A percentile compares a stretch with the other conserved stretches of the same genome.
Evolutionary conservation across 768 basidiomycete genomes (phyloP).

Genomic region (Lentinula edodes): DNA sequence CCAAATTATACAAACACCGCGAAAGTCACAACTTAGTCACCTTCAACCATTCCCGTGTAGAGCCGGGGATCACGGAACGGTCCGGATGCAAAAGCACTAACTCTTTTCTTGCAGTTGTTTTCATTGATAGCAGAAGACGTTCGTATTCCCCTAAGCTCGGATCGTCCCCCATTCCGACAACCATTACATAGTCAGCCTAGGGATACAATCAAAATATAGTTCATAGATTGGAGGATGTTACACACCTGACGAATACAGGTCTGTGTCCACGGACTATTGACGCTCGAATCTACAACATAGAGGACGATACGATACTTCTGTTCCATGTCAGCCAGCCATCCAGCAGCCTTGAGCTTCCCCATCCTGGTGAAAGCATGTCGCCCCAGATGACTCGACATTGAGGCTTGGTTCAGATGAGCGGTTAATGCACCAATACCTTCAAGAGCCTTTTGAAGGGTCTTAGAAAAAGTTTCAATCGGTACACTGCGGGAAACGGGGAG

Average conservation of each 20-base stretch:
- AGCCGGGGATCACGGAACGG: constrained; percentile 81
- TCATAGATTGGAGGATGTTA: background rate
- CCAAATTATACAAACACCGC: background rate
- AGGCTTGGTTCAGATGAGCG: constrained; percentile 89
- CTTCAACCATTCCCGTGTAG: constrained; percentile 94
- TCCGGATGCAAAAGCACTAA: constrained; percentile 91
- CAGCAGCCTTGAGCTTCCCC: constrained; percentile 92
- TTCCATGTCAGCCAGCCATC: constrained; percentile 95
- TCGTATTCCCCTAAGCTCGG: constrained; percentile 92
- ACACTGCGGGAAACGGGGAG: constrained; percentile 83
- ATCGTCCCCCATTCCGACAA: constrained; percentile 92
- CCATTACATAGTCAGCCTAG: constrained; percentile 89
- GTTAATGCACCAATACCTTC: constrained; percentile 94
- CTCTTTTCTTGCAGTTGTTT: constrained; percentile 98
- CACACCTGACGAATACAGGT: constrained; percentile 91
- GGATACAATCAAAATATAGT: background rate
- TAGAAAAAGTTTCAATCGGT: constrained; percentile 85
- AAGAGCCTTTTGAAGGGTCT: constrained; percentile 80
- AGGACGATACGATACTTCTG: constrained; percentile 90
- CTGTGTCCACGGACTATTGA: constrained; percentile 95
- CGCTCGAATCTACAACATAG: constrained; percentile 94
- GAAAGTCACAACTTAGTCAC: constrained; percentile 28
- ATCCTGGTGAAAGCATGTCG: constrained; percentile 93
- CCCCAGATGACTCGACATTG: constrained; percentile 87
- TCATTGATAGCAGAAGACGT: constrained; percentile 86